A percentile compares a stretch with the other conserved stretches of the same genome.
Evolutionary conservation across 805 yeast genomes (phyloP).

Genomic region (Grigorovia jiainica): DNA sequence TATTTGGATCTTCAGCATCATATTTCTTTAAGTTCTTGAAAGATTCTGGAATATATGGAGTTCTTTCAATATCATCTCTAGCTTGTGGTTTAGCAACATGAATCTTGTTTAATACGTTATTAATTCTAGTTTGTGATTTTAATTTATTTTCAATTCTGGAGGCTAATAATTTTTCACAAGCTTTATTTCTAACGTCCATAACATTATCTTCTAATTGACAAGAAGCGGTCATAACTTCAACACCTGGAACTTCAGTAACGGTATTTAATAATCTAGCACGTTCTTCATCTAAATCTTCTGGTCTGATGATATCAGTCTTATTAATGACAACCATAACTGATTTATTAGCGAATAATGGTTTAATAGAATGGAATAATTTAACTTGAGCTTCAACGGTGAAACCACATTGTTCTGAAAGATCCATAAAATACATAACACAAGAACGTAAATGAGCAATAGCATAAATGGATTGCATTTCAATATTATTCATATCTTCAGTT

Average conservation of each 20-base stretch:
- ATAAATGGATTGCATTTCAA: slow-evolving; percentile 98
- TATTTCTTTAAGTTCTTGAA: slow-evolving; percentile 53
- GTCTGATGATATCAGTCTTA: slow-evolving; percentile 82
- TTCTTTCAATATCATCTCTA: slow-evolving; percentile 78
- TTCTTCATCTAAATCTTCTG: slow-evolving; percentile 73
- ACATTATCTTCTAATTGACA: slow-evolving; percentile 92
- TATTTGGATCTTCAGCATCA: slow-evolving; percentile 71
- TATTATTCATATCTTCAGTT: slow-evolving; percentile 98
- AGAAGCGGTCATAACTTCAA: slow-evolving; percentile 86
- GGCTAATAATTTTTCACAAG: slow-evolving; percentile 92
- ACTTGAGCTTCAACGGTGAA: slow-evolving; percentile 96
- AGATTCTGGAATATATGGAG: slow-evolving; percentile 75
- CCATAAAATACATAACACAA: slow-evolving; percentile 95
- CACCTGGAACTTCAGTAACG: slow-evolving; percentile 60
- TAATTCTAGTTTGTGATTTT: slow-evolving; percentile 84
- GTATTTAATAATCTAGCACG: slow-evolving; percentile 63
- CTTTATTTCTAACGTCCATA: slow-evolving; percentile 91
- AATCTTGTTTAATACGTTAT: slow-evolving; percentile 84
- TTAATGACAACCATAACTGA: slow-evolving; percentile 92
- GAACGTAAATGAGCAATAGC: slow-evolving; percentile 98
- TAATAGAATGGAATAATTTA: slow-evolving; percentile 90
- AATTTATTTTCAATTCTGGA: slow-evolving; percentile 94
- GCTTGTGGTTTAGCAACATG: slow-evolving; percentile 87
- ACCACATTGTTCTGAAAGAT: slow-evolving; percentile 97
- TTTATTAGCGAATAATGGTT: slow-evolving; percentile 94